Evolutionary conservation across 352 stramenopile genomes (phyloP).

Genomic region (Phytophthora pisi): DNA sequence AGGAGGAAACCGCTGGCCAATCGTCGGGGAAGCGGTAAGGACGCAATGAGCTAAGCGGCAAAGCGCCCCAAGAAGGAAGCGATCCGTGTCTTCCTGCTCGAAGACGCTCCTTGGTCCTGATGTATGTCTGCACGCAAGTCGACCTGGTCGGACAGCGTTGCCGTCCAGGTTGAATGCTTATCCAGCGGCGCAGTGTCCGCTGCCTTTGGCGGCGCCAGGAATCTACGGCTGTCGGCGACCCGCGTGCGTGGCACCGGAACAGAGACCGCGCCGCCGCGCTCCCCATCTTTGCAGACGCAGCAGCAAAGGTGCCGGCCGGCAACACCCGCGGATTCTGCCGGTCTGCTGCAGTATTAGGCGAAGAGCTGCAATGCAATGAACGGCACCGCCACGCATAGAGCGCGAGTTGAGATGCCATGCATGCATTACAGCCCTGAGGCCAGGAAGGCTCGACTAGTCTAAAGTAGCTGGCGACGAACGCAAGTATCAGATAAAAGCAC

Average conservation of each 20-base stretch:
- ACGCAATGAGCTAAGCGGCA: background rate
- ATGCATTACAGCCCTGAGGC: background rate
- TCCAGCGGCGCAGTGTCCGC: background rate
- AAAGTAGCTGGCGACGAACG: background rate
- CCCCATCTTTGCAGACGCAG: slow-evolving; percentile 23
- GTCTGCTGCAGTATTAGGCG: background rate
- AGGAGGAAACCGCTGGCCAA: background rate
- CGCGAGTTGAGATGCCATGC: background rate
- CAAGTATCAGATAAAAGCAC: background rate
- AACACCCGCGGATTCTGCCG: slow-evolving; percentile 27
- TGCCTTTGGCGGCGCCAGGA: slow-evolving; percentile 2
- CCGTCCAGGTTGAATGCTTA: slow-evolving; percentile 19
- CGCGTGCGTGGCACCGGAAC: slow-evolving; percentile 9
- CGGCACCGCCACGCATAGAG: background rate
- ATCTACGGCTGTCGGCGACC: slow-evolving; percentile 20
- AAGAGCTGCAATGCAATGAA: background rate
- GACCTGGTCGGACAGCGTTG: slow-evolving; percentile 17
- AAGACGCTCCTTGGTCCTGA: background rate
- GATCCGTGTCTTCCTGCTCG: too few species aligned
- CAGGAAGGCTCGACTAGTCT: background rate
- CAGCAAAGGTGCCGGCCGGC: background rate
- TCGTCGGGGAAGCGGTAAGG: background rate
- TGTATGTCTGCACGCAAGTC: background rate
- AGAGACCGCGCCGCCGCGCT: slow-evolving; percentile 17
- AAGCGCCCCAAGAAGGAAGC: too few species aligned